These are phyloP conservation scores for Eremothecium cymbalariae DNA, from an alignment of 1,139 yeast genomes.

Conservation along the genomic window DNA sequence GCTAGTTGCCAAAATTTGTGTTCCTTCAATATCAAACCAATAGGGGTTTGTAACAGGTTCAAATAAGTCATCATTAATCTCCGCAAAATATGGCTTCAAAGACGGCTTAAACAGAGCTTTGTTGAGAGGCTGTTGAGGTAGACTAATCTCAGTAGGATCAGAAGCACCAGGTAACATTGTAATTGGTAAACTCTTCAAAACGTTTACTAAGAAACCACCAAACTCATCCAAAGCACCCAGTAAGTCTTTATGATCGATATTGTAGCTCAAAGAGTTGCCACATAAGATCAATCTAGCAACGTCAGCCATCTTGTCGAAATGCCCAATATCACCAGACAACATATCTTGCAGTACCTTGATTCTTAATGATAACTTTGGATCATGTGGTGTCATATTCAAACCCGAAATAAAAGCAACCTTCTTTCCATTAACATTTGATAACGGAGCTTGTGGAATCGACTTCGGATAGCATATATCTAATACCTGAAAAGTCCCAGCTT, in stretches of 20 bases:
- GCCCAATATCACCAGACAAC: conserved; percentile 60
- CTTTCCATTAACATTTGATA: conserved; percentile 17
- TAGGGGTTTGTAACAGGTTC: conserved; percentile 64
- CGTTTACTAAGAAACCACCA: conserved; percentile 52
- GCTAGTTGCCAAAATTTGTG: conserved; percentile 59
- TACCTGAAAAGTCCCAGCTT: conserved; percentile 77
- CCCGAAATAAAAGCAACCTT: conserved; percentile 71
- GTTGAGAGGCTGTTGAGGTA: conserved; percentile 90
- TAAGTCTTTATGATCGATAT: conserved; percentile 21
- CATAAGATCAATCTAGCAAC: conserved; percentile 58
- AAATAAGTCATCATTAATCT: conserved; percentile 37
- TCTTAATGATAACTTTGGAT: conserved; percentile 39
- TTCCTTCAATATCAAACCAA: conserved; percentile 51
- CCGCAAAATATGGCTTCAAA: conserved; percentile 36
- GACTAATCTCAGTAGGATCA: conserved; percentile 75
- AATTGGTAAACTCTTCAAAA: conserved; percentile 55
- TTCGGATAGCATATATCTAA: conserved; percentile 71
- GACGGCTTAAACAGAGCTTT: conserved; percentile 54
- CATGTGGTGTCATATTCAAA: conserved; percentile 42
- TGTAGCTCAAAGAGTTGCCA: conserved; percentile 56
- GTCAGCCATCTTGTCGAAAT: conserved; percentile 27
- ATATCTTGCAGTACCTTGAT: conserved; percentile 62
- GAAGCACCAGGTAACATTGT: conserved; percentile 74
- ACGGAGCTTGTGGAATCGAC: conserved; percentile 47
- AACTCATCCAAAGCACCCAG: conserved; percentile 34